Conservation (phyloP, 2,329 filamentous ascomycete genomes). For the Penicillium griseofulvum region DNA sequence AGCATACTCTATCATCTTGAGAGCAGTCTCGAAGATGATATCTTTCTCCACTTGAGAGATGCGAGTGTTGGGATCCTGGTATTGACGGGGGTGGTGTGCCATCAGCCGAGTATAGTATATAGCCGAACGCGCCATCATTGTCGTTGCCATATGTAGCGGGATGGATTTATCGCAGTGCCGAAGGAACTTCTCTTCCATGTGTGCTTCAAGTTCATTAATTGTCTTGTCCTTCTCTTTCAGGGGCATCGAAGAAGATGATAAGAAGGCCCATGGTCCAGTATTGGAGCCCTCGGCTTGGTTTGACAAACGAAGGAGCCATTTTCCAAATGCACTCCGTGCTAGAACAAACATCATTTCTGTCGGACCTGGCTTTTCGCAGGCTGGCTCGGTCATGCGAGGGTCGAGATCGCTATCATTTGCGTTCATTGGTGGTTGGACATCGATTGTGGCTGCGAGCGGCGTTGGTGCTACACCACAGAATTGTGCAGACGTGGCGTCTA, state of each 20-base stretch:
- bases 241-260: conserved; percentile 20
- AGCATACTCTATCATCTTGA: conserved; percentile 32
- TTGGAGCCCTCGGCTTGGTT: conserved; percentile 12
- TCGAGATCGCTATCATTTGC: conserved; percentile 42
- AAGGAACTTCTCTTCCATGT: conserved; percentile 38
- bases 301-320: conserved; percentile 26
- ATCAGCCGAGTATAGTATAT: conserved; percentile 45
- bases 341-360: conserved; percentile 49
- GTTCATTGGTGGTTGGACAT: conserved; percentile 43
- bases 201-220: conserved; percentile 37
- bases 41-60: conserved; percentile 23
- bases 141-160: conserved; percentile 47
- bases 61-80: conserved; percentile 21
- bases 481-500: conserved; percentile 27
- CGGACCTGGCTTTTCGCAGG: conserved; percentile 41
- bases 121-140: conserved; percentile 45
- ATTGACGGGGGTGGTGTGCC: conserved; percentile 46
- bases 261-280: conserved; percentile 20
- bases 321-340: conserved; percentile 34
- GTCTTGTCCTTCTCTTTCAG: conserved; percentile 23
- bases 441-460: conserved; percentile 11
- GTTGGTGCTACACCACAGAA: conserved; percentile 20
- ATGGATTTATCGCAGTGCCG: conserved; percentile 40
- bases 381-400: conserved; percentile 45
- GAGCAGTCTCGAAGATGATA: conserved; percentile 34